Base-by-base conservation (phyloP, 2,329 filamentous ascomycete genomes). In the Colletotrichum orchidophilum region DNA sequence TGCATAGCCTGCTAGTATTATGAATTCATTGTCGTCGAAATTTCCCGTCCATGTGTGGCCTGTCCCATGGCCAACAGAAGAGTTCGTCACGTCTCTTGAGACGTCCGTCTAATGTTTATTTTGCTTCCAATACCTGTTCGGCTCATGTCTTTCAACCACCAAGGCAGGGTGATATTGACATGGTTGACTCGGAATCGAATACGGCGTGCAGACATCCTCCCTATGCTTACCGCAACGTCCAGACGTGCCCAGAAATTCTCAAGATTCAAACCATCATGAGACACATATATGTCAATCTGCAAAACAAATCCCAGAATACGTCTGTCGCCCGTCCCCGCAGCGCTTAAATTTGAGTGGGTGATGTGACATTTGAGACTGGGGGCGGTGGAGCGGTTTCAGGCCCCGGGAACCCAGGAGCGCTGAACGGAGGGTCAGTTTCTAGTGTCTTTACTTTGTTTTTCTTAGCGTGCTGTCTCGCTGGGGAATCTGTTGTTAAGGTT, bases 191-290 rank as follows among this genome's bases (percentile, higher is more conserved):
- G 27, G 39, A 62, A 62, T 35, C 39, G 57, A 71, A 18, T 31
- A 61, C 62, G 27, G 39, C 31, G 8, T 9, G 21, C 31, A 5
- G 9, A 26, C n/a, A n/a, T 18, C 13, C 24, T 29, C 27, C 13
- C 13, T 5, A 49, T n/a, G 42, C 5, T 35, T 29, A 26, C 27
- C 58, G n/a, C 33, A 29, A 24, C 27, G 39, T 59, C 24, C 49
- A 39, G n/a, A 27, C 46, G 18, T 21, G 49, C 12, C 53, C 55
- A 35, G 63, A 42, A 26, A 53, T 58, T 63, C 46, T 27, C 58
- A 54, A 18, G 31, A 59, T 58, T 68, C 64, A 71, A 68, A 71
- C 68, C 29, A 68, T 54, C 59, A 71, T 68, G 64, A 68, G 57
- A 71, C 68, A 54, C 58, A 63, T 59, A 63, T 59, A 71, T 63